phyloP scores from a whole-genome alignment of 2,329 filamentous ascomycete species.

The Colletotrichum sp. region DNA sequence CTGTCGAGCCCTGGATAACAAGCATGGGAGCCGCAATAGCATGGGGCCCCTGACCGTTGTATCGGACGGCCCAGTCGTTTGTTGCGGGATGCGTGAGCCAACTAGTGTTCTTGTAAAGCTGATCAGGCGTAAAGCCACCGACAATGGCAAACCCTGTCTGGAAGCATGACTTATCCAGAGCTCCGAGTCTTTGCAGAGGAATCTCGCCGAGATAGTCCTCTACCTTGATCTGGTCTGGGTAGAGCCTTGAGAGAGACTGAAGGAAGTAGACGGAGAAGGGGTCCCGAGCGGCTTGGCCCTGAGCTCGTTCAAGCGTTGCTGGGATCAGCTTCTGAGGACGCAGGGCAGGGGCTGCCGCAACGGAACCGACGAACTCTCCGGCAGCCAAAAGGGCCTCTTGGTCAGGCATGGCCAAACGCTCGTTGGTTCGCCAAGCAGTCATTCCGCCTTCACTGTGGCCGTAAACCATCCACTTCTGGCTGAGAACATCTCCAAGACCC shows the following conservation, averaged over 20 bases:
- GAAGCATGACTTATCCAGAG: conserved; percentile 16
- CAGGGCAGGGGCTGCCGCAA: conserved; percentile 20
- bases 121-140: not conserved
- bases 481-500: conserved; percentile 14
- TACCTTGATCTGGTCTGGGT: conserved; percentile 9
- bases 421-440: conserved; percentile 29
- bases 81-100: conserved; percentile 10
- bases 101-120: conserved; percentile 18
- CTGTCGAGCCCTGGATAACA: conserved; percentile 25
- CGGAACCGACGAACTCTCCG: conserved; percentile 17
- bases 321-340: conserved; percentile 15
- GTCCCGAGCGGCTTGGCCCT: conserved; percentile 9
- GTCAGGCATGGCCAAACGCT: conserved; percentile 23
- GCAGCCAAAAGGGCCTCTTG: conserved; percentile 1
- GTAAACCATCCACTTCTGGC: conserved; percentile 26
- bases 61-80: not conserved
- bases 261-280: conserved; percentile 22
- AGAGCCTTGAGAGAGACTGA: conserved; percentile 20
- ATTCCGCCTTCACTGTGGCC: conserved; percentile 30
- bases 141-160: conserved; percentile 11
- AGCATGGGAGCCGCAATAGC: conserved; percentile 25
- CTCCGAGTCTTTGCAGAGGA: not conserved
- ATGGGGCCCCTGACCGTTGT: conserved; percentile 25
- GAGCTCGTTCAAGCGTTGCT: not conserved
- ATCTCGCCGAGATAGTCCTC: conserved; percentile 21